Evolutionary conservation across 2,329 filamentous ascomycete species (phyloP).

Genomic region (Capronia americana): DNA sequence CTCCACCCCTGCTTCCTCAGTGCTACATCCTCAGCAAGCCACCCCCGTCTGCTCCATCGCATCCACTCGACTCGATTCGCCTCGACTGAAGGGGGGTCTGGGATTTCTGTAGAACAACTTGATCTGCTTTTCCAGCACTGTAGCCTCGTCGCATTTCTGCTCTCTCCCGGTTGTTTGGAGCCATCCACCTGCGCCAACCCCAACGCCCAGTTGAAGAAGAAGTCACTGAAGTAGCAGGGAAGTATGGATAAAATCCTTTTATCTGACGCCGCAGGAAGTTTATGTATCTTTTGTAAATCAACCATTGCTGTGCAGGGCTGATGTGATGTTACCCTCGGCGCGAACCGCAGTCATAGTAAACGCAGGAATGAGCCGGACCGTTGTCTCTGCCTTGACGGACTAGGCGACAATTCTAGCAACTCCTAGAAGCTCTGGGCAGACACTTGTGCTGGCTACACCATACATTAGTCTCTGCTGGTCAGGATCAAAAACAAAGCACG

Average conservation of each 20-base stretch:
- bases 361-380: conserved; percentile 4
- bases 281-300: not conserved
- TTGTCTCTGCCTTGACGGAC: conserved; percentile 1
- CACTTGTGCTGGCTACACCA: conserved; percentile 49
- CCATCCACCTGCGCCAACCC: conserved; percentile 6
- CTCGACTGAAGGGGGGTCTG: conserved; percentile 11
- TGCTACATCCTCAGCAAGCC: conserved; percentile 20
- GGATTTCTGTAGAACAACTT: not conserved
- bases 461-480: conserved; percentile 16
- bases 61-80: conserved; percentile 8
- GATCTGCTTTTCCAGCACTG: conserved; percentile 16
- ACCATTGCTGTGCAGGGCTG: not conserved
- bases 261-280: not conserved
- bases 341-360: not conserved
- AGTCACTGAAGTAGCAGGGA: not conserved
- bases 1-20: conserved; percentile 2
- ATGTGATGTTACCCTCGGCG: not conserved
- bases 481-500: conserved; percentile 50
- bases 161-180: conserved; percentile 5
- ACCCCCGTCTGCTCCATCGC: conserved; percentile 1
- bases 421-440: conserved; percentile 54
- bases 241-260: not conserved
- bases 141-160: conserved; percentile 7
- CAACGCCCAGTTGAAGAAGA: conserved; percentile 13
- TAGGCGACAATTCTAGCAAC: not conserved